Evolutionary conservation across 1,284 basidiomycete species (phyloP).

Genomic region (Puccinia coronata): DNA sequence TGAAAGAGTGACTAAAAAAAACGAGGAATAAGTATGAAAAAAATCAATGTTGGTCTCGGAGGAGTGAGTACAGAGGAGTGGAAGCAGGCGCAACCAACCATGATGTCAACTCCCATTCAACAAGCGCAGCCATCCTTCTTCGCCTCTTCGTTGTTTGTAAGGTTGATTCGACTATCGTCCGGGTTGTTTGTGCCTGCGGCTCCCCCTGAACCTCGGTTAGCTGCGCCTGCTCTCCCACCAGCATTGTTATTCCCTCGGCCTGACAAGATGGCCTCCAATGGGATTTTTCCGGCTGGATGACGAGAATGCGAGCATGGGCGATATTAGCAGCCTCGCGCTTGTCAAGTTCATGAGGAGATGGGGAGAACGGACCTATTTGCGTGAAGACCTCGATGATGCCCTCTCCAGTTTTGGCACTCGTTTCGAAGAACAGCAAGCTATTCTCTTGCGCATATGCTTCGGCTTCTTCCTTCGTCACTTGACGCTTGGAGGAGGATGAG

Average conservation of each 20-base stretch:
- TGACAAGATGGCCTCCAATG: slow-evolving; percentile 85
- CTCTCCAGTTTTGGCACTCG: slow-evolving; percentile 95
- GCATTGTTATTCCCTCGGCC: slow-evolving; percentile 65
- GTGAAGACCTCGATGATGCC: slow-evolving; percentile 97
- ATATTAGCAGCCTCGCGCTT: slow-evolving; percentile 53
- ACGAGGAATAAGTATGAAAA: background rate
- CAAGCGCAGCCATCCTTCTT: slow-evolving; percentile 79
- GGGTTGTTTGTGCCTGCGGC: slow-evolving; percentile 58
- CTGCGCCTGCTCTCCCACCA: slow-evolving; percentile 65
- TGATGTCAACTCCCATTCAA: slow-evolving; percentile 92
- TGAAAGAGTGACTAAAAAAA: background rate
- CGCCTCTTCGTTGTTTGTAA: slow-evolving; percentile 70
- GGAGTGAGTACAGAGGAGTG: background rate
- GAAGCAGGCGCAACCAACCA: slow-evolving; percentile 66
- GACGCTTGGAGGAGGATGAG: slow-evolving; percentile 71
- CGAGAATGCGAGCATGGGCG: no score
- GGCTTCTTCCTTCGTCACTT: slow-evolving; percentile 90
- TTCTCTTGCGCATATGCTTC: slow-evolving; percentile 93
- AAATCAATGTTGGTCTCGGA: background rate
- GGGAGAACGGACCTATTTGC: slow-evolving; percentile 83
- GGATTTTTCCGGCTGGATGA: slow-evolving; percentile 83
- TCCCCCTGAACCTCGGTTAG: slow-evolving; percentile 64
- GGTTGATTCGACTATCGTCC: slow-evolving; percentile 66
- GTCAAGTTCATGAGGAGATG: no score
- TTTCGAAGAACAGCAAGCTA: slow-evolving; percentile 93